Evolutionary conservation across 202 grass and related monocot genomes (phyloP).

Genomic region (Carex sylvatica): DNA sequence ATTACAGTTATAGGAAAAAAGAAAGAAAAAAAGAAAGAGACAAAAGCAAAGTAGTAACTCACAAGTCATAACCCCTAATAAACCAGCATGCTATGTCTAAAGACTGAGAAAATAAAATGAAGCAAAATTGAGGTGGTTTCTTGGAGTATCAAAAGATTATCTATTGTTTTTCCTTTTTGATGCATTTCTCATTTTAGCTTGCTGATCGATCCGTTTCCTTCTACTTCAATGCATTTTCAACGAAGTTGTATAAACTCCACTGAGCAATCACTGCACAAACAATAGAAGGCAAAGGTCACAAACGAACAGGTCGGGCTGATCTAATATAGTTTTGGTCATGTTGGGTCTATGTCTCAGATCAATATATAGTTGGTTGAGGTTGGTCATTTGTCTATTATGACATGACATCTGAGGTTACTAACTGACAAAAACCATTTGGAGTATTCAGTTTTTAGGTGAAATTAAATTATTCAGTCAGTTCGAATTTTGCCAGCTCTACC

Average conservation of each 20-base stretch:
- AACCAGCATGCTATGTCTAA: neutral
- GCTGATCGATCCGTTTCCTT: slow-evolving; percentile 21
- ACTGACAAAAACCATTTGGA: no score
- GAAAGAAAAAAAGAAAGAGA: neutral
- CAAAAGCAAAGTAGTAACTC: neutral
- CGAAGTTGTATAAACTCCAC: slow-evolving; percentile 79
- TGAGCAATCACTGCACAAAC: slow-evolving; percentile 63
- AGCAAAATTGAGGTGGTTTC: slow-evolving; percentile 28
- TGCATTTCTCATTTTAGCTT: slow-evolving; percentile 37
- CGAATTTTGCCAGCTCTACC: no score
- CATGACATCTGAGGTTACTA: no score
- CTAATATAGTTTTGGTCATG: no score
- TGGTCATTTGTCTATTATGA: no score
- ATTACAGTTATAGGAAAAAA: neutral
- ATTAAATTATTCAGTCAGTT: no score
- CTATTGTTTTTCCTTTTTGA: slow-evolving; percentile 62
- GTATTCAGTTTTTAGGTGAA: no score
- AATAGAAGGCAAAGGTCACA: neutral
- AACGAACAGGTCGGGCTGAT: no score
- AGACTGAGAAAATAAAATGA: slow-evolving; percentile 8
- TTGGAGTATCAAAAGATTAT: slow-evolving; percentile 53
- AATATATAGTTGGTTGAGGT: no score
- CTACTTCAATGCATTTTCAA: slow-evolving; percentile 57
- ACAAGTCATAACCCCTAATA: neutral
- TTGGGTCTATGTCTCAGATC: no score